Percentiles rank a stretch among this genome's conserved stretches.
These are phyloP conservation scores for Xerocomellus intermedius DNA, from an alignment of 768 basidiomycete genomes.

Conservation along the genomic window DNA sequence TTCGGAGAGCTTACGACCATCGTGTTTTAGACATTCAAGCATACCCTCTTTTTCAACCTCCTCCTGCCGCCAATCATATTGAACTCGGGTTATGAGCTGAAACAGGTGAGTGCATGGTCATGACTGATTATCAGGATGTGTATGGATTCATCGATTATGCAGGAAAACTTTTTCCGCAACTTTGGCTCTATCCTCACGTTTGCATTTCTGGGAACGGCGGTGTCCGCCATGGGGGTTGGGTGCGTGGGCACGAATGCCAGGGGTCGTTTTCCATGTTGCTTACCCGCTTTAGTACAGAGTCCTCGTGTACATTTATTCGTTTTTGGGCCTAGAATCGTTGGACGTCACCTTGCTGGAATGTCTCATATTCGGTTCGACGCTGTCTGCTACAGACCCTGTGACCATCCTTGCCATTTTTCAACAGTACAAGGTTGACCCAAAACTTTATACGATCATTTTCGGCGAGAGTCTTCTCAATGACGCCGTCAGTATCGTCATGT, in stretches of 20 bases:
- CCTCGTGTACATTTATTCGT: conserved; percentile 92
- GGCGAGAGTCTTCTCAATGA: conserved; percentile 97
- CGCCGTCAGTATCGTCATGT: conserved; percentile 99
- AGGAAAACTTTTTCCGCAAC: conserved; percentile 99
- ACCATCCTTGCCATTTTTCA: conserved; percentile 99
- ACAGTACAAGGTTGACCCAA: conserved; percentile 97
- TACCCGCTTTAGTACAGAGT: conserved; percentile 65
- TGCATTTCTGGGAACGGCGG: conserved; percentile 93
- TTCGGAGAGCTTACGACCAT: conserved; percentile 10
- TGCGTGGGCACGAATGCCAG: conserved; percentile 39
- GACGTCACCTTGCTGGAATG: conserved; percentile 88
- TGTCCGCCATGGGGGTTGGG: conserved; percentile 96
- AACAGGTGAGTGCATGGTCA: conserved; percentile 60
- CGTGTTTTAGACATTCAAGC: conserved; percentile 78
- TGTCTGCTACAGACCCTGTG: conserved; percentile 97
- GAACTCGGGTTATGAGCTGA: conserved; percentile 96
- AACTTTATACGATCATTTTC: conserved; percentile 95
- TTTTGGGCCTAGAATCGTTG: conserved; percentile 87
- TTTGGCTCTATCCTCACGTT: conserved; percentile 95
- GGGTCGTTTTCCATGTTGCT: conserved; percentile 25
- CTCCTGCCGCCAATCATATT: conserved; percentile 98
- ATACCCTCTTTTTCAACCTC: conserved; percentile 96
- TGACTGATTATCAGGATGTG: background rate
- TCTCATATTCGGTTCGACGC: conserved; percentile 91
- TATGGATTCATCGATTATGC: conserved; percentile 5